phyloP scores from a whole-genome alignment of 345 rosid genomes.

The Triadica sebifera region DNA sequence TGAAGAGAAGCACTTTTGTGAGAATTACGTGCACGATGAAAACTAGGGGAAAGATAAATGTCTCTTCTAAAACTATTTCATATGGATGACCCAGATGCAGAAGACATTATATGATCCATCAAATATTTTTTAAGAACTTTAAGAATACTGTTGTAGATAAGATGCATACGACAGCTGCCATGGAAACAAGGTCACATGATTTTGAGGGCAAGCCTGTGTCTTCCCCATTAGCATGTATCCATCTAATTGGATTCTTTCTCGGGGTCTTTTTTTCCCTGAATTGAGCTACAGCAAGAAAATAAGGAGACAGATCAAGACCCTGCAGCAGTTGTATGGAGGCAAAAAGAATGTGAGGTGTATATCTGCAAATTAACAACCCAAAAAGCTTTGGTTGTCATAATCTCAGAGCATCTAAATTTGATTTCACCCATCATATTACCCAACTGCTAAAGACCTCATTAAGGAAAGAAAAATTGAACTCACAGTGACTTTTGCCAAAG shows the following conservation, averaged over 20 bases:
- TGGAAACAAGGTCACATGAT: constrained; percentile 53
- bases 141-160: constrained; percentile 3
- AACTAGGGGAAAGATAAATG: too few species aligned
- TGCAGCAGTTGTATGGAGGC: constrained; percentile 22
- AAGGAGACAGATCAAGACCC: constrained; percentile 69
- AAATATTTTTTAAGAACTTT: neutral
- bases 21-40: too few species aligned
- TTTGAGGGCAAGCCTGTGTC: constrained; percentile 55
- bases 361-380: neutral
- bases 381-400: too few species aligned
- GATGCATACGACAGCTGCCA: constrained; percentile 45
- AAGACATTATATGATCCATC: neutral
- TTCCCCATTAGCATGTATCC: constrained; percentile 68
- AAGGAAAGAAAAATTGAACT: constrained; percentile 14
- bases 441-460: neutral
- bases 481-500: constrained; percentile 54
- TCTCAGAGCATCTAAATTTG: too few species aligned
- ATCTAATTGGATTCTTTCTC: constrained; percentile 37
- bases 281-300: constrained; percentile 64
- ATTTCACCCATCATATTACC: too few species aligned
- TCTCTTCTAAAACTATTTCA: too few species aligned
- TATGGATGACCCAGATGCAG: neutral
- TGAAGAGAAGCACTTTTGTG: neutral
- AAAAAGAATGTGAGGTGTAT: constrained; percentile 4
- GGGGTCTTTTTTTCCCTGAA: constrained; percentile 46